Evolutionary conservation across 768 basidiomycete species (phyloP).

Genomic region (Candolleomyces eurysporus): DNA sequence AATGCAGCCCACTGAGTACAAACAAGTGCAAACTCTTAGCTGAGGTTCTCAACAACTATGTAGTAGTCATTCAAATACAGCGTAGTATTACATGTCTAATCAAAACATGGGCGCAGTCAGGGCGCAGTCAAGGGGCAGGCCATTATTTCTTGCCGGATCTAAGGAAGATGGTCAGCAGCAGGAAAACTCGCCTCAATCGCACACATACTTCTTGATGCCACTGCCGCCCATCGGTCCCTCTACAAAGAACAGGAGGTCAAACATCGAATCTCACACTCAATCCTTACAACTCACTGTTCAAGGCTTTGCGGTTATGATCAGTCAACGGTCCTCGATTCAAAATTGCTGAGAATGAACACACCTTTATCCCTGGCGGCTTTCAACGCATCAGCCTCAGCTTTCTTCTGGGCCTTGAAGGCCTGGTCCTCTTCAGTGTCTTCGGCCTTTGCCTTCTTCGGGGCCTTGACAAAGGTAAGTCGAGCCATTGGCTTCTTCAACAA

Average conservation of each 20-base stretch:
- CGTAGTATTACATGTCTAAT: conserved; percentile 2
- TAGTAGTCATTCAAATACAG: neutral
- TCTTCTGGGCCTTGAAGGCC: conserved; percentile 76
- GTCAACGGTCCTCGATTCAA: neutral
- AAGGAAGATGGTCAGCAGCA: conserved; percentile 6
- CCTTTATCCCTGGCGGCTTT: conserved; percentile 77
- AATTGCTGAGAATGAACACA: conserved; percentile 20
- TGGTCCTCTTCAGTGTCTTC: conserved; percentile 68
- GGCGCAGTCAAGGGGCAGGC: neutral
- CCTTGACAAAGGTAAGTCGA: conserved; percentile 37
- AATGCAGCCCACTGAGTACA: conserved; percentile 21
- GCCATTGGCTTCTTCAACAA: conserved; percentile 1
- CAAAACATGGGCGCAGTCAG: neutral
- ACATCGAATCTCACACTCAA: conserved; percentile 44
- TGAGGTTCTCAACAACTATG: conserved; percentile 14
- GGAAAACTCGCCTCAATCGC: neutral
- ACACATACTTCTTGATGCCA: conserved; percentile 87
- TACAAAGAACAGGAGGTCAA: conserved; percentile 23
- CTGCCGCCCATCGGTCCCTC: conserved; percentile 67
- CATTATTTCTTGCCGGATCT: conserved; percentile 73
- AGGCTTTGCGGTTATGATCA: conserved; percentile 6
- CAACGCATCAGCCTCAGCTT: conserved; percentile 67
- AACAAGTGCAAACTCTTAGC: conserved; percentile 35
- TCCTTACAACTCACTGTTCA: conserved; percentile 34
- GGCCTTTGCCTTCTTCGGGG: conserved; percentile 79